A percentile compares a stretch with the other conserved stretches of the same genome.
Evolutionary conservation across 768 basidiomycete species (phyloP).

Genomic region (Lentinus tigrinus): DNA sequence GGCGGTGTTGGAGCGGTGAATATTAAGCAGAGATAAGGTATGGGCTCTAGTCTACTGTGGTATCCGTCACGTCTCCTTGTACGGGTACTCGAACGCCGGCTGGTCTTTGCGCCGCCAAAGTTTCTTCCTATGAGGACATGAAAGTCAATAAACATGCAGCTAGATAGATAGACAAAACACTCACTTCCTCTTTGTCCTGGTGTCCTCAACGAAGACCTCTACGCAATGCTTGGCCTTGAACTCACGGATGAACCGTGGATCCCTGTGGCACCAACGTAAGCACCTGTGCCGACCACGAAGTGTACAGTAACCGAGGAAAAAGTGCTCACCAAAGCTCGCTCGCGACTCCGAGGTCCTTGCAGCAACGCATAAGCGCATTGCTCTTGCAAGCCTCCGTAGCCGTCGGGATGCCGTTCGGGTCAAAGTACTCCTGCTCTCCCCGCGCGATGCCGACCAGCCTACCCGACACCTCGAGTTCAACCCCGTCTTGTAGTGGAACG

Average conservation of each 20-base stretch:
- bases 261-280: slow-evolving; percentile 51
- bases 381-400: slow-evolving; percentile 95
- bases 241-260: slow-evolving; percentile 91
- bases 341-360: slow-evolving; percentile 94
- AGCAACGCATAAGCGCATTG: slow-evolving; percentile 96
- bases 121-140: slow-evolving; percentile 63
- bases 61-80: slow-evolving; percentile 51
- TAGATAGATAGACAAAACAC: slow-evolving; percentile 30
- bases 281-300: not conserved
- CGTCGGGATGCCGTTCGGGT: slow-evolving; percentile 85
- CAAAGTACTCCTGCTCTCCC: slow-evolving; percentile 97
- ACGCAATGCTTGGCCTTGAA: slow-evolving; percentile 84
- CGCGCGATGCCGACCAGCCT: slow-evolving; percentile 89
- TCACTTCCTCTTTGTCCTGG: slow-evolving; percentile 87
- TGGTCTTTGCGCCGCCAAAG: slow-evolving; percentile 88
- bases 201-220: slow-evolving; percentile 85
- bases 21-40: slow-evolving; percentile 1
- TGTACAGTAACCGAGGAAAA: not conserved
- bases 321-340: slow-evolving; percentile 94
- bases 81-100: slow-evolving; percentile 85
- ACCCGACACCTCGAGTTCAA: not conserved
- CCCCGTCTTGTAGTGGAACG: not conserved
- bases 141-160: not conserved
- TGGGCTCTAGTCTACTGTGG: slow-evolving; percentile 30
- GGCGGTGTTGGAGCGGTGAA: slow-evolving; percentile 6